A percentile compares a stretch with the other conserved stretches of the same genome.
Evolutionary conservation across 2,329 filamentous ascomycete genomes (phyloP).

Genomic region (Phyllosticta capitalensis): DNA sequence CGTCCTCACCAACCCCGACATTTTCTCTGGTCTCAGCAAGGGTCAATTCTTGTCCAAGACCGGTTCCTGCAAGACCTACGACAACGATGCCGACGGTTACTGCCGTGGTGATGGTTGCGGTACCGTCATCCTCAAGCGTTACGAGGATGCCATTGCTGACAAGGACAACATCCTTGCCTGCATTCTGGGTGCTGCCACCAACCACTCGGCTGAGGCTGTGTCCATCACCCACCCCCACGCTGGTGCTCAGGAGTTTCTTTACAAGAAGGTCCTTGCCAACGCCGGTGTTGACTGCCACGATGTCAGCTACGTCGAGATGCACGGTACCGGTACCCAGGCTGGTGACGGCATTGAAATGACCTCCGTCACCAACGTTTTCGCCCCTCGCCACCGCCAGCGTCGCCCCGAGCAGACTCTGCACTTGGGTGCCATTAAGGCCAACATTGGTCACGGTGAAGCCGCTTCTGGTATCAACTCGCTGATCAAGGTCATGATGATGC

Average conservation of each 20-base stretch:
- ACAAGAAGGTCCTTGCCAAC: conserved; percentile 58
- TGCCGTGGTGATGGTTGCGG: conserved; percentile 70
- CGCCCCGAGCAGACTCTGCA: conserved; percentile 40
- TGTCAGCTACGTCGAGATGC: conserved; percentile 79
- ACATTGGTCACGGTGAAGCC: conserved; percentile 46
- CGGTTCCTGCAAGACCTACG: conserved; percentile 70
- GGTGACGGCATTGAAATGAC: conserved; percentile 77
- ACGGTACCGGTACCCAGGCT: conserved; percentile 79
- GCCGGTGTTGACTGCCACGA: conserved; percentile 67
- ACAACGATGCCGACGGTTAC: conserved; percentile 72
- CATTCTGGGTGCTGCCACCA: conserved; percentile 65
- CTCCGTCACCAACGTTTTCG: conserved; percentile 59
- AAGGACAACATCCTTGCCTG: conserved; percentile 64
- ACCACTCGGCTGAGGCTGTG: conserved; percentile 71
- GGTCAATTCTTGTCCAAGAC: conserved; percentile 71
- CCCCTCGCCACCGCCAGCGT: conserved; percentile 42
- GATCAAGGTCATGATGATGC: conserved; percentile 45
- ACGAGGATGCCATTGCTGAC: conserved; percentile 67
- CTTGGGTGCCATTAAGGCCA: conserved; percentile 47
- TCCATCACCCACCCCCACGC: conserved; percentile 80
- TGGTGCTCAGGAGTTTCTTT: conserved; percentile 63
- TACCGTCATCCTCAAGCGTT: conserved; percentile 66
- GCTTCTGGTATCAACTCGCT: conserved; percentile 46
- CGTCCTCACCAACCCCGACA: conserved; percentile 71
- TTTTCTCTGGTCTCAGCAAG: conserved; percentile 64